These are phyloP conservation scores for Basidiobolus meristosporus DNA, from an alignment of 371 early-diverging fungal species.

Conservation along the genomic window DNA sequence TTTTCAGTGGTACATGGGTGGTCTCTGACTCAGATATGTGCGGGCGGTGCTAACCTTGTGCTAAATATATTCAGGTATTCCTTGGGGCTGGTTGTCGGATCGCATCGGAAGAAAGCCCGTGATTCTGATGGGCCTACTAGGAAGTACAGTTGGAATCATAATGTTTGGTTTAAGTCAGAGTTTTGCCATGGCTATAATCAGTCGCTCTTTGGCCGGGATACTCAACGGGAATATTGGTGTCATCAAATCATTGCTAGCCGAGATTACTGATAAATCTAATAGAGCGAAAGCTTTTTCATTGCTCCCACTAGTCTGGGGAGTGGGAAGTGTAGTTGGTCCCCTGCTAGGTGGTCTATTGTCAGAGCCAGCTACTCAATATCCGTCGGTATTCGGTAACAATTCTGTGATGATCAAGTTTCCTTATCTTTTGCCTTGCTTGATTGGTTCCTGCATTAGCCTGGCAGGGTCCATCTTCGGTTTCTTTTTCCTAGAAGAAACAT, in stretches of 20 bases:
- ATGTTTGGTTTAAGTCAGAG: slow-evolving; percentile 61
- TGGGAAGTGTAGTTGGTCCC: slow-evolving; percentile 27
- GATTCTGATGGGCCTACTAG: slow-evolving; percentile 55
- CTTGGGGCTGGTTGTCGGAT: slow-evolving; percentile 34
- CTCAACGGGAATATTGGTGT: slow-evolving; percentile 72
- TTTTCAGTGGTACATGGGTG: slow-evolving; percentile 20
- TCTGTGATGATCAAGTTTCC: slow-evolving; percentile 42
- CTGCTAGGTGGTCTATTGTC: slow-evolving; percentile 60
- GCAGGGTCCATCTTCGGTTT: slow-evolving; percentile 39
- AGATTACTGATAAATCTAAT: slow-evolving; percentile 63
- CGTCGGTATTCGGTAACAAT: slow-evolving; percentile 37
- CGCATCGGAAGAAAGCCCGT: slow-evolving; percentile 63
- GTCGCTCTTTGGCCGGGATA: slow-evolving; percentile 48
- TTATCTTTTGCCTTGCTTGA: slow-evolving; percentile 67
- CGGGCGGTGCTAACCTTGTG: slow-evolving; percentile 28
- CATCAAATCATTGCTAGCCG: slow-evolving; percentile 67
- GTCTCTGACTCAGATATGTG: neutral
- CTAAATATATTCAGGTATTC: slow-evolving; percentile 7
- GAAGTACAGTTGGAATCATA: slow-evolving; percentile 39
- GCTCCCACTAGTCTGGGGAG: neutral
- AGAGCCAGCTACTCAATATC: slow-evolving; percentile 45
- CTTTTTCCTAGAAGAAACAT: slow-evolving; percentile 19
- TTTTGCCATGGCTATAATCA: slow-evolving; percentile 38
- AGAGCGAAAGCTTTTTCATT: slow-evolving; percentile 1
- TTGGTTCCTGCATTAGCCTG: slow-evolving; percentile 32